Base-by-base conservation (phyloP, 768 basidiomycete genomes). In the Mycena metata region DNA sequence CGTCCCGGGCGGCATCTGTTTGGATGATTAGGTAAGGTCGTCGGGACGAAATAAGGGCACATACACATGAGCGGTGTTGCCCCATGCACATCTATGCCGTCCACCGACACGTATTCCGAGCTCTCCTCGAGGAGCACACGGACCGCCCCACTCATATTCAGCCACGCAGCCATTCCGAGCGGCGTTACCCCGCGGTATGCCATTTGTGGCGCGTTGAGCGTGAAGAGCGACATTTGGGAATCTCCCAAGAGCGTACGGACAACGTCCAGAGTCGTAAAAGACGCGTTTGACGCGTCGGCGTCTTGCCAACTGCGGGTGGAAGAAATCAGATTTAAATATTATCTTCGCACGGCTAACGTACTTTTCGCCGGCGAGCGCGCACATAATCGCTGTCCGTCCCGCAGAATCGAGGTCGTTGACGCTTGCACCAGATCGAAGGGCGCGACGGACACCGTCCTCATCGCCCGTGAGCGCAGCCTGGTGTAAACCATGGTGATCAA, bases 51-150 rank as follows among this genome's bases (percentile, higher is more conserved):
- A 50, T 42, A 50, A 57, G 43, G 68, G 60, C 33, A 83, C 90
- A 81, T 83, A 95, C 93, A 95, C 93, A 95, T 95, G 67, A 95
- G 82, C 8, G 93, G 88, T 30, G 93, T 95, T 24, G 91, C 92
- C 9, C 91, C 91, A 73, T 91, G 88, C 24, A 86, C 80, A 74
- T 95, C 93, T 82, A 89, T 86, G 36, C 89, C 91, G 70, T 94
- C 90, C 5, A 93, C 91, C 9, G 89, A 85, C 24, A 94, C 87
- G 24, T 86, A 76, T 47, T 88, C 89, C 3, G 81, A 78, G 71
- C 90, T 90, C 33, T 82, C 85, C 51, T 91, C 88, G 26, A 94
- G 84, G n/a, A 94, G 80, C 46, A 89, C 72, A 62, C 82, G 82
- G n/a, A 94, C 90, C 26, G 82, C 84, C 17, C 85, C 79, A 13